Evolutionary conservation across 306 rosid species (phyloP), one percentile per base, ranked within the genome.

Genomic region (Vigna mungo): DNA sequence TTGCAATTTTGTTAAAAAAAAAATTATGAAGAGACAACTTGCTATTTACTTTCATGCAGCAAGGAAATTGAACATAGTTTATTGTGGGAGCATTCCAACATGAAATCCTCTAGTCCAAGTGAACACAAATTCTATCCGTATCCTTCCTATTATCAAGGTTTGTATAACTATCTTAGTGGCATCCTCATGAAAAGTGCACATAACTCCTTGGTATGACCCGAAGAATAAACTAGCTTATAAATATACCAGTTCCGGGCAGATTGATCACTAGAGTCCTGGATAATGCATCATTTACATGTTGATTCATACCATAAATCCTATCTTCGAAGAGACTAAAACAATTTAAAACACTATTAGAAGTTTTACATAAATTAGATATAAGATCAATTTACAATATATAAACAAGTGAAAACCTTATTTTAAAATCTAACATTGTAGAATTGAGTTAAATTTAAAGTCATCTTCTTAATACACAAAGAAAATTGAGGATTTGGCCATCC

Each of bases 61-160:
- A 71, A n/a, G 32, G 21, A 78, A 44, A 54, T 25, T 54, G 47
- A 72, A 46, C 17, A 37, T 3, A 21, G 37, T 77, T 78, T 13
- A 56, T 32, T 13, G 68, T 17, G 41, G 21, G 69, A 44, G 49
- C 70, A 21, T 21, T 21, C 23, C 23, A 21, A 21, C 23, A 21
- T 27, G 34, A 41, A 46, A 60, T 44, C 12, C 52, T 48, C 10
- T 15, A 20, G 51, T 53, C 43, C 15, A 60, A 59, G 17, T 53
- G 20, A 76, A 76, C 56, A 52, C 15, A 76, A 76, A 23, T 76
- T 30, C 46, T 1, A 23, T 4, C 46, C 9, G 52, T 52, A 18
- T 76, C 37, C 37, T 34, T 5, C 37, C 37, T 4, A 4, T 5
- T 4, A 34, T 34, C 37, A 34, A 34, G 37, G 37, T 34, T 34